phyloP scores from a whole-genome alignment of 768 basidiomycete species.

The Scleroderma bovista region DNA sequence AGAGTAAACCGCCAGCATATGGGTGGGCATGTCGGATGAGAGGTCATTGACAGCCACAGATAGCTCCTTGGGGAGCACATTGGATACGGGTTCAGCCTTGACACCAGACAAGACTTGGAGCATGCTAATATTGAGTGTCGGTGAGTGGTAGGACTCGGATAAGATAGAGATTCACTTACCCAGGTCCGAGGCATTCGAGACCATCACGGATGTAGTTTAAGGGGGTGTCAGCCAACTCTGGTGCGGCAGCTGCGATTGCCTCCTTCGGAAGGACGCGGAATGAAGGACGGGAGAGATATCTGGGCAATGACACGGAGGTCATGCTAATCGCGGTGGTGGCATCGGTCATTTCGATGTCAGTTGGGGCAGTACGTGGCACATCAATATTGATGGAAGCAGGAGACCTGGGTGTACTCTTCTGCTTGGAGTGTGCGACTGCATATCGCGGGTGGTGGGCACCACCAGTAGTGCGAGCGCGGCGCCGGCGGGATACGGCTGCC shows the following conservation, averaged over 20 bases:
- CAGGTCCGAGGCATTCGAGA: slow-evolving; percentile 23
- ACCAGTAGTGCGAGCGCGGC: slow-evolving; percentile 33
- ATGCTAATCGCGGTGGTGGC: slow-evolving; percentile 5
- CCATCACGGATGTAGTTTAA: slow-evolving; percentile 23
- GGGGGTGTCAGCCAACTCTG: slow-evolving; percentile 21
- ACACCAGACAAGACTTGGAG: slow-evolving; percentile 26
- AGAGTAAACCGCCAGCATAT: slow-evolving; percentile 27
- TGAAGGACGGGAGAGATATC: slow-evolving; percentile 18
- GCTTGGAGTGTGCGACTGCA: slow-evolving; percentile 35
- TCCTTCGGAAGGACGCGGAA: slow-evolving; percentile 10
- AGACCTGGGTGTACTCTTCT: slow-evolving; percentile 16
- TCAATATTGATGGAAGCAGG: slow-evolving; percentile 25
- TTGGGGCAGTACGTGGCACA: slow-evolving; percentile 15
- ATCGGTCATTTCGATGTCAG: slow-evolving; percentile 4
- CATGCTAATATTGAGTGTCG: slow-evolving; percentile 18
- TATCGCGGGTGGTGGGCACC: slow-evolving; percentile 28
- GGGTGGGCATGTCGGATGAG: slow-evolving; percentile 28
- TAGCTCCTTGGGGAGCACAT: slow-evolving; percentile 26
- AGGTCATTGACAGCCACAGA: slow-evolving; percentile 21
- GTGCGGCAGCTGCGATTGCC: slow-evolving; percentile 17
- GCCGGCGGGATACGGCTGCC: slow-evolving; percentile 30
- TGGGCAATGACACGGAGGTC: slow-evolving; percentile 14
- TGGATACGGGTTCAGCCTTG: slow-evolving; percentile 13
- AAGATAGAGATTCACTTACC: slow-evolving; percentile 9
- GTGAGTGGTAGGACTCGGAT: slow-evolving; percentile 4